phyloP scores from a whole-genome alignment of 2,329 filamentous ascomycete genomes.

The Cytospora mali region DNA sequence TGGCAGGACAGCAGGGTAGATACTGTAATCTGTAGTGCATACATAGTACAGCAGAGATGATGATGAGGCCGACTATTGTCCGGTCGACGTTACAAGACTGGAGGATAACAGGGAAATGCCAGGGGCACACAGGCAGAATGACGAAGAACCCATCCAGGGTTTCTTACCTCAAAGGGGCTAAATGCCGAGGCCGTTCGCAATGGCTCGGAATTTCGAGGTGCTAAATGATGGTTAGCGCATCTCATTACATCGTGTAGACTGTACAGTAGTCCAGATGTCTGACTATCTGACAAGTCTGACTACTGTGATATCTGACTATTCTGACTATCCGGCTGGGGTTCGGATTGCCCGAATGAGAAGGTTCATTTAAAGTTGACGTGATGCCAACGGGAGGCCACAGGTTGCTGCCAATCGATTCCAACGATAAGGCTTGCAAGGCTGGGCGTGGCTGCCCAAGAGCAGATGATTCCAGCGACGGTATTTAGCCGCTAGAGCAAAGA shows the following conservation, averaged over 20 bases:
- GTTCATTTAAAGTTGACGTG: not conserved
- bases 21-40: too few species aligned
- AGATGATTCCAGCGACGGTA: not conserved
- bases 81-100: conserved; percentile 19
- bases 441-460: not conserved
- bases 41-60: not conserved
- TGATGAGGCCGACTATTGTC: conserved; percentile 20
- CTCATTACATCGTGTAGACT: too few species aligned
- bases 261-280: too few species aligned
- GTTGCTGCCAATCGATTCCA: not conserved
- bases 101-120: not conserved
- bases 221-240: not conserved
- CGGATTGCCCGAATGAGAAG: conserved; percentile 2
- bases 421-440: not conserved
- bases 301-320: too few species aligned
- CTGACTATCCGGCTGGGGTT: not conserved
- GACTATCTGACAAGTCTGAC: too few species aligned
- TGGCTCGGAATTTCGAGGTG: conserved; percentile 7
- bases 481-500: too few species aligned
- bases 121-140: conserved; percentile 22
- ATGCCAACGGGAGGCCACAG: too few species aligned
- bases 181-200: not conserved
- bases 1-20: too few species aligned
- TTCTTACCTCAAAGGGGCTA: too few species aligned
- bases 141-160: conserved; percentile 14